A percentile compares a stretch with the other conserved stretches of the same genome.
Evolutionary conservation across 1,284 basidiomycete species (phyloP).

Genomic region (Trametes hirsuta): DNA sequence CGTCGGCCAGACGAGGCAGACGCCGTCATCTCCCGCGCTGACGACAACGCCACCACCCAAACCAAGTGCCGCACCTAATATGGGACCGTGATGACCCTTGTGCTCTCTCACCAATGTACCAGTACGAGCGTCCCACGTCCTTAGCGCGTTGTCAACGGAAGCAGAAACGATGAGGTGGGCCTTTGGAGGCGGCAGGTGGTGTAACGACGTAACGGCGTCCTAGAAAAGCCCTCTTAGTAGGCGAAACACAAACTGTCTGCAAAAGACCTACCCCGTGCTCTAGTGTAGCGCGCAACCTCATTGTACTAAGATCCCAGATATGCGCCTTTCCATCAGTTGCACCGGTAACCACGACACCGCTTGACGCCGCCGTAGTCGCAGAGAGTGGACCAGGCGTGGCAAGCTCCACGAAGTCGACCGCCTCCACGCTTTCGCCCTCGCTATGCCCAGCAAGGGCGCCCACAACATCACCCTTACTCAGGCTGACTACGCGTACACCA

Average conservation of each 20-base stretch:
- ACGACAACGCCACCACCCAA: slow-evolving; percentile 69
- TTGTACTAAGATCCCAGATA: slow-evolving; percentile 92
- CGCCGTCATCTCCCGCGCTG: slow-evolving; percentile 86
- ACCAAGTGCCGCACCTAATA: slow-evolving; percentile 80
- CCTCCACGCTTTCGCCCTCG: slow-evolving; percentile 91
- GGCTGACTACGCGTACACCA: slow-evolving; percentile 81
- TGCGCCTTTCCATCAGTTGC: slow-evolving; percentile 94
- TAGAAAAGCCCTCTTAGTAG: slow-evolving; percentile 36
- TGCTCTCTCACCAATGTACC: slow-evolving; percentile 81
- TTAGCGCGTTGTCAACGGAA: slow-evolving; percentile 84
- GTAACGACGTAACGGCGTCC: slow-evolving; percentile 87
- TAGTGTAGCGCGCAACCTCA: slow-evolving; percentile 78
- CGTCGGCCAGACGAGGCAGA: slow-evolving; percentile 79
- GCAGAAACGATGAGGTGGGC: slow-evolving; percentile 80
- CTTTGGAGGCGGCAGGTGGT: slow-evolving; percentile 73
- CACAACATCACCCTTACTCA: slow-evolving; percentile 87
- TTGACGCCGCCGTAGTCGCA: slow-evolving; percentile 39
- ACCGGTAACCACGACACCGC: slow-evolving; percentile 80
- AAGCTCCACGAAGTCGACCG: slow-evolving; percentile 85
- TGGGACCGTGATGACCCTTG: slow-evolving; percentile 82
- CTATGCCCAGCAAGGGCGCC: slow-evolving; percentile 82
- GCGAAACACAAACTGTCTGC: neutral
- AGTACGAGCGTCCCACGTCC: slow-evolving; percentile 92
- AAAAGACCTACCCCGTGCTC: slow-evolving; percentile 69
- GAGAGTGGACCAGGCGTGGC: slow-evolving; percentile 47